Base-by-base conservation (phyloP, 1,284 basidiomycete species). In the Coriolopsis trogii region DNA sequence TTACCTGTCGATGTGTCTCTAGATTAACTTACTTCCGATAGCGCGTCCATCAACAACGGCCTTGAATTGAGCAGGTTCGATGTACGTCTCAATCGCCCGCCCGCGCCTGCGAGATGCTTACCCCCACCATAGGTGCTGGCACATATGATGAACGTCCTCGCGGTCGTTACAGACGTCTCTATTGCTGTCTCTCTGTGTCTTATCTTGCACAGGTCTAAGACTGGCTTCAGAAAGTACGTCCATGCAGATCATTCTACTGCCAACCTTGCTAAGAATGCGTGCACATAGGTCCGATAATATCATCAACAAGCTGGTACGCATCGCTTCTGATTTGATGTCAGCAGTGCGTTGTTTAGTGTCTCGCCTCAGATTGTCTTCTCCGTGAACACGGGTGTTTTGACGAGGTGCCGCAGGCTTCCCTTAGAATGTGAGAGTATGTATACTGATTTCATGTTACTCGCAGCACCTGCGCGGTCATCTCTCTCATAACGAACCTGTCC, bases 281-380 rank as follows among this genome's bases (percentile, higher is more conserved):
- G n/a, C n/a, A n/a, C 75, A 75, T 61, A 79, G 79, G 51, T 80
- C 79, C 8, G 76, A 81, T 51, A 77, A 71, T 6, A 77, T 83
- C 70, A 82, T 82, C 53, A 77, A 72, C 58, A 76, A 73, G 65
- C 62, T 83, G 69, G 81, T 78, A 50, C 51, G 70, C 49, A 13
- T 15, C 20, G 15, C 3, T 28, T 30, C 39, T 3, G 20, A 16
- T 12, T n/a, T 34, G 5, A 3, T 23, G n/a, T 7, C 4, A 3
- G 23, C 36, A 12, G n/a, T n/a, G n/a, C n/a, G n/a, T n/a, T n/a
- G n/a, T n/a, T n/a, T n/a, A n/a, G n/a, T 42, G 6, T 16, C 24
- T 7, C 29, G 9, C 5, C 46, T 9, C 41, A 81, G 76, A 82
- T 82, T 44, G 50, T 75, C 34, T 55, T 51, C 53, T 55, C 49